Base-by-base conservation (phyloP, 768 basidiomycete genomes). In the Solioccasus polychromus region DNA sequence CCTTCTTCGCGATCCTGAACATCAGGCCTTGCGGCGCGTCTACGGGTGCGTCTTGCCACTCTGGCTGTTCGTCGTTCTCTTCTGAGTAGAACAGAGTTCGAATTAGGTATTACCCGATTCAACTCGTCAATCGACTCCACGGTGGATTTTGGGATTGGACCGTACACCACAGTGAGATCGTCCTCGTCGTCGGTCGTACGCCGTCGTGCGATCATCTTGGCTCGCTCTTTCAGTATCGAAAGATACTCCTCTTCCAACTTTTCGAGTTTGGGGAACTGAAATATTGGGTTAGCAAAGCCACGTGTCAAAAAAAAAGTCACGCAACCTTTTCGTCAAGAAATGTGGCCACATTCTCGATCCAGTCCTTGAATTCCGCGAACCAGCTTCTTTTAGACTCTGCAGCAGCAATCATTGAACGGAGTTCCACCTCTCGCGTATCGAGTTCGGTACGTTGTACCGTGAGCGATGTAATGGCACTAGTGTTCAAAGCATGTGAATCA, bases 311-410 rank as follows among this genome's bases (percentile, higher is more conserved):
- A 18, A 15, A 38, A 6, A 34, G 8, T 17, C 15, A 37, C 48
- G 66, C 4, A 17, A 88, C 90, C 81, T 93, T 93, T 68, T 88
- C 87, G 57, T 93, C 91, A 17, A 93, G 69, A 63, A 93, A 92
- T n/a, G 77, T 77, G 4, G 87, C 91, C 7, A 92, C 78, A 48
- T 78, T 79, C 63, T 92, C 91, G 0, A 90, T 67, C 85, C 88
- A 90, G 29, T 89, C 86, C 42, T 71, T 75, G 69, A 93, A 88
- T 40, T 77, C 76, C 10, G 68, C 70, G 55, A 92, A 92, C 90
- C 91, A 93, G 15, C 80, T 80, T 38, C 88, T 71, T 66, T 92
- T 92, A 35, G 70, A 75, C 60, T 92, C 91, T 0, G 90, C 85
- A 44, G 71, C 74, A 26, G 74, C 75, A 6, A 93, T 80, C 77